Conservation (phyloP, 75 land plant genomes). For the Adiantum capillusveneris region DNA sequence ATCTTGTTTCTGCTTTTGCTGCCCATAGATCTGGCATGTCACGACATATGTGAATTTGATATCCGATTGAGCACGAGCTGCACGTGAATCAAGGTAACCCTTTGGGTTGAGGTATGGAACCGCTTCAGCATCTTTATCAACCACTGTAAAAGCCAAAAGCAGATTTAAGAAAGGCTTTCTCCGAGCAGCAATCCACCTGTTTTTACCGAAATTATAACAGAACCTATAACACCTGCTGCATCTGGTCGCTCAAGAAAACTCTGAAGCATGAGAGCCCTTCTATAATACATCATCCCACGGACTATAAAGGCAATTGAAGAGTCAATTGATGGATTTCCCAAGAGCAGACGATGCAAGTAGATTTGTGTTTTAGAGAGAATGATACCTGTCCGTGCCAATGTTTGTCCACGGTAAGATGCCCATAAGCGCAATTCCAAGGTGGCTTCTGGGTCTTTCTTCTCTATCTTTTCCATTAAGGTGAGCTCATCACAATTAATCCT, state of each 20-base stretch:
- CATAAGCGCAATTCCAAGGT: conserved; percentile 86
- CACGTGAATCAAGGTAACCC: conserved; percentile 55
- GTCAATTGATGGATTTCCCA: background rate
- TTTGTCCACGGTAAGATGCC: conserved; percentile 99
- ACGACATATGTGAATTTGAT: conserved; percentile 95
- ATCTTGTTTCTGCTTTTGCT: conserved; percentile 74
- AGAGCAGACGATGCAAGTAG: background rate
- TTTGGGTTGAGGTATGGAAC: conserved; percentile 16
- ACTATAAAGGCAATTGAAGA: conserved; percentile 62
- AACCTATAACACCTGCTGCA: conserved; percentile 52
- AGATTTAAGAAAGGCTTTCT: too few relatives aligned
- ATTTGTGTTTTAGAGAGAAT: too few relatives aligned
- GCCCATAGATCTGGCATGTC: conserved; percentile 96
- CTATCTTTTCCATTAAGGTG: conserved; percentile 36
- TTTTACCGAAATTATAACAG: too few relatives aligned
- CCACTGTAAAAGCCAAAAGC: too few relatives aligned
- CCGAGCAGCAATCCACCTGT: too few relatives aligned
- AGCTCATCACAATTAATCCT: conserved; percentile 62
- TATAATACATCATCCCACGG: conserved; percentile 99
- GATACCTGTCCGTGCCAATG: conserved; percentile 93
- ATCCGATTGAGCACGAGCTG: conserved; percentile 84
- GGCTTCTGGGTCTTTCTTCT: conserved; percentile 29
- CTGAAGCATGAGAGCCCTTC: conserved; percentile 88
- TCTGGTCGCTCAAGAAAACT: conserved; percentile 52
- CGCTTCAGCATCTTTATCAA: conserved; percentile 11